Evolutionary conservation across 331 rosid species (phyloP), one percentile per base, ranked within the genome.

Genomic region (Quercus phellos): DNA sequence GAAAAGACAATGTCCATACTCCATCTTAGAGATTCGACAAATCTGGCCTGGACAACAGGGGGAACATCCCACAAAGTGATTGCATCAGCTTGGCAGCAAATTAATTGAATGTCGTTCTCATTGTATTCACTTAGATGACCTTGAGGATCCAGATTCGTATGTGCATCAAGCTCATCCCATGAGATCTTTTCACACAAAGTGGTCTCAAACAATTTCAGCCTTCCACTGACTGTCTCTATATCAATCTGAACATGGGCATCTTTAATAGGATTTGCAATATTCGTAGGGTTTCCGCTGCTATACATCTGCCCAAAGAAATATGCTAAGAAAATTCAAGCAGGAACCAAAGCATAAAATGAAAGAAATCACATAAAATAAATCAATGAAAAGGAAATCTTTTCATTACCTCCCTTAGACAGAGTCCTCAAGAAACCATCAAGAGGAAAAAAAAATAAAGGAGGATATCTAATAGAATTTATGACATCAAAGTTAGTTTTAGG

Each of bases 221-320:
- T 91, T 83, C 98, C 98, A 80, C 96, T 82, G n/a, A 68, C 64
- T 77, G 98, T 95, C 88, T 84, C 90, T 76, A 95, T 88, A 82
- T 93, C 98, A 81, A 95, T 76, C 78, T 85, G 97, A 85, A 89
- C 90, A 84, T 79, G 90, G 72, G 97, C 99, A 84, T 95, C 99
- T 83, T 90, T 95, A 74, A 95, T 89, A 54, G 98, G 99, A 84
- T 95, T 95, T 76, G 93, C 98, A 68, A 91, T 93, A 84, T 95
- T 95, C 72, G 99, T 93, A 1, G 99, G 99, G 88, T 95, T 95
- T 70, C 99, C 99, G 69, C 98, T 95, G 86, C 99, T 95, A 80
- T 95, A 95, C 99, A 93, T 95, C 98, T 95, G 93, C 32, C n/a
- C 74, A 74, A 14, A 79, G 68, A 51, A 82, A 76, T 43, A 10